Evolutionary conservation across 495 filamentous ascomycete genomes (phyloP), one percentile per base, ranked within the genome.

Genomic region (Hypoxylon trugodes): DNA sequence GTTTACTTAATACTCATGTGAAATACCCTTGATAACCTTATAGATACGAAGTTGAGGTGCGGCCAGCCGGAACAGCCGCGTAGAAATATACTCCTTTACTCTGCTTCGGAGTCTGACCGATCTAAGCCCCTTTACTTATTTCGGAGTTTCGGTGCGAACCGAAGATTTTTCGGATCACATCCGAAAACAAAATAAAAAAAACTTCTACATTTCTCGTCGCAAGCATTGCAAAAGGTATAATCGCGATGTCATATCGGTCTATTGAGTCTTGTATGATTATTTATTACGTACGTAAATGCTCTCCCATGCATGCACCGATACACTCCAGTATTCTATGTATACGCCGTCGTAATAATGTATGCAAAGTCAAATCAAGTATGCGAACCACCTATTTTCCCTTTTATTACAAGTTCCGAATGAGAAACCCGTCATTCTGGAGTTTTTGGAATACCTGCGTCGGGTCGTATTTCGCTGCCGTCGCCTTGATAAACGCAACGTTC

Each of bases 401-500:
- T 15, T 62, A 57, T 30, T 57, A 62, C 24, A 62, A 32, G 4
- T 67, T 46, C 7, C 64, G 64, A 9, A 62, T 48, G 18, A 67
- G 59, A 21, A 67, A 67, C 6, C 65, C 65, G 54, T 86, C 85
- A 59, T 68, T 58, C 61, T 73, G 76, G 38, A 79, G 56, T 48
- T 69, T 77, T 56, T 79, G 74, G 37, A 79, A 77, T 18, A 80
- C 64, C 3, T 71, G 68, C 10, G 33, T 4, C 0, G 81, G 77
- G 62, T 84, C 82, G 41, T 74, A 84, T 48, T 77, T 78, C 43
- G 68, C 61, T 6, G 79, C 75, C 8, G 75, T 59, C 24, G 16
- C 30, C 61, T 61, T 70, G 12, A 84, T 61, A 25, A 54, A 69
- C 1, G 55, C 59, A 30, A 69, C 21, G 35, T 79, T 83, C 8